phyloP scores from a whole-genome alignment of 441 rosid species.

The Cnidoscolus chayamansa region DNA sequence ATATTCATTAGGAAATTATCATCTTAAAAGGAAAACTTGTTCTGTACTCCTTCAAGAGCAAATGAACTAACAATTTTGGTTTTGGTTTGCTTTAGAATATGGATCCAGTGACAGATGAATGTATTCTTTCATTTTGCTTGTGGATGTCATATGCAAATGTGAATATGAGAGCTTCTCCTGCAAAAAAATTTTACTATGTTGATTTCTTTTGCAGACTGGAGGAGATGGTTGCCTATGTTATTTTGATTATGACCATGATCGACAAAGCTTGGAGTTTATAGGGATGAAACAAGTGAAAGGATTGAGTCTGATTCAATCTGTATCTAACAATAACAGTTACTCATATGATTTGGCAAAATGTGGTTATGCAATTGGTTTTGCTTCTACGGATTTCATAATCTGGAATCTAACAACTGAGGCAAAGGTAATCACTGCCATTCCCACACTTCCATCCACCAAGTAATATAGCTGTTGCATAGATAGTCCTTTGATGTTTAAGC shows the following conservation, averaged over 20 bases:
- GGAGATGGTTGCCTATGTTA: conserved; percentile 97
- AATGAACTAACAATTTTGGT: not conserved
- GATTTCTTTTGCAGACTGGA: conserved; percentile 61
- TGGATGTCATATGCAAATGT: conserved; percentile 6
- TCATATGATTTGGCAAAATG: conserved; percentile 40
- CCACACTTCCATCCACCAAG: conserved; percentile 13
- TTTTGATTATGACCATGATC: conserved; percentile 63
- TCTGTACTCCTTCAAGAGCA: not conserved
- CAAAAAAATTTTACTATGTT: conserved; percentile 16
- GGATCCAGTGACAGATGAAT: not conserved
- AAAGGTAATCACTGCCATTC: conserved; percentile 45
- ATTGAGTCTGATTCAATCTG: conserved; percentile 71
- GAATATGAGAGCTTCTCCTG: conserved; percentile 9
- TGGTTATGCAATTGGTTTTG: conserved; percentile 84
- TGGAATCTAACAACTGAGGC: conserved; percentile 75
- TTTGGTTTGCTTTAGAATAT: conserved; percentile 5
- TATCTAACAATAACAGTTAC: conserved; percentile 36
- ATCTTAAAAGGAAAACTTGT: not conserved
- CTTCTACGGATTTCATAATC: conserved; percentile 79
- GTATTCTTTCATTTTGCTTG: conserved; percentile 3
- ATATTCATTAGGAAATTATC: conserved; percentile 13
- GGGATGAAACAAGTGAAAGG: conserved; percentile 95
- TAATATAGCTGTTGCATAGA: conserved; percentile 7
- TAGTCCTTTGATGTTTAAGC: conserved; percentile 23
- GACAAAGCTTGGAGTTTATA: conserved; percentile 56